Base-by-base conservation (phyloP, 768 basidiomycete species). In the Fomitopsis pulvina region DNA sequence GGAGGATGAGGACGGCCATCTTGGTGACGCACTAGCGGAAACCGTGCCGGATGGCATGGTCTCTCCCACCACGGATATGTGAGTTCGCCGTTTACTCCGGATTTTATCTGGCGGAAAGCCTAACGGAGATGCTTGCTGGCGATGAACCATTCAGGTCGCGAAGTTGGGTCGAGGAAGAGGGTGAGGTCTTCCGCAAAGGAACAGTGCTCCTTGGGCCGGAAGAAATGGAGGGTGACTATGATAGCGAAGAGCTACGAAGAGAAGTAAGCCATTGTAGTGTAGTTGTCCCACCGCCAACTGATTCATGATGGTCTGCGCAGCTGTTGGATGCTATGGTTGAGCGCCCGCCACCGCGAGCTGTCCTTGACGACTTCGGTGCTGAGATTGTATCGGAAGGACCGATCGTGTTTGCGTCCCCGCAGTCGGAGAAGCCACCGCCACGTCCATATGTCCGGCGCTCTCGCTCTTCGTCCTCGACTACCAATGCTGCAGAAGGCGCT, bases 151-250 rank as follows among this genome's bases (percentile, higher is more conserved):
- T n/a, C 45, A 86, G 88, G 42, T 87, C 86, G 22, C 74, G 81
- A 55, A 81, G 75, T 45, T 90, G 88, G 85, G 86, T 94, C 0
- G 88, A 83, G 48, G 96, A 98, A 63, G 96, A 99, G 64, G 92
- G 92, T 0, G 95, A 98, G 67, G 87, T 98, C 34, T 97, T 97
- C 71, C 75, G 94, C 37, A 94, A 95, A 61, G 92, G 93, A 0
- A 81, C 77, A 9, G 85, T 84, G 3, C 71, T 97, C 18, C 71
- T 91, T 8, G 83, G 84, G 1, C 81, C 81, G 7, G 89, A 87
- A 57, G 91, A 94, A 65, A 87, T 92, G 80, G 92, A 93, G 58
- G 84, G 81, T 0, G 92, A 92, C 58, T 90, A 85, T 60, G 87
- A 81, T 14, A 90, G 92, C 0, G 94, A 97, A 62, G 90, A 92